phyloP scores from a whole-genome alignment of 345 rosid species.

The Boechera retrofracta region DNA sequence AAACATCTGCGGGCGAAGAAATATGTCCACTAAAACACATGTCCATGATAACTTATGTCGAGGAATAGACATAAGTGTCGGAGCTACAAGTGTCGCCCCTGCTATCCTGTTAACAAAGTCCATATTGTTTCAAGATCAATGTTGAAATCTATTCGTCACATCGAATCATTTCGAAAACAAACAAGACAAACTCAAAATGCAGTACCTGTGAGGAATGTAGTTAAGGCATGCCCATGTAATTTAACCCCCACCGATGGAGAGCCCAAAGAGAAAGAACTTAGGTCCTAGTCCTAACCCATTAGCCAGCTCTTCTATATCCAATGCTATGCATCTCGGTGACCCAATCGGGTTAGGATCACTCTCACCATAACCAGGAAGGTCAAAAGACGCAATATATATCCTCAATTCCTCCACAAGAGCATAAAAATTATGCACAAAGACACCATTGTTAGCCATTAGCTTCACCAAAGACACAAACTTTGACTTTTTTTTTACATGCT shows the following conservation, averaged over 20 bases:
- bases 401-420: conserved; percentile 52
- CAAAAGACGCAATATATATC: conserved; percentile 50
- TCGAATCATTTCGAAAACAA: not conserved
- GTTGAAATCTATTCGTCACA: not conserved
- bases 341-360: conserved; percentile 55
- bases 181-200: not conserved
- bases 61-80: not conserved
- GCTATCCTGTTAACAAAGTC: conserved; percentile 51
- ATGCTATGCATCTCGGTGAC: conserved; percentile 49
- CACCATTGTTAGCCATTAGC: not conserved
- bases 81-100: conserved; percentile 58
- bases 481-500: not conserved
- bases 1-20: too few species aligned
- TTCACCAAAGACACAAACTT: conserved; percentile 20
- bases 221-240: conserved; percentile 58
- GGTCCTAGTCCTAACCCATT: conserved; percentile 51
- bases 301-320: conserved; percentile 60
- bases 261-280: conserved; percentile 54
- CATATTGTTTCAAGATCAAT: conserved; percentile 1
- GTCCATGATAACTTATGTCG: too few species aligned
- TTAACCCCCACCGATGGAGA: conserved; percentile 58
- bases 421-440: conserved; percentile 40
- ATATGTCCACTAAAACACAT: too few species aligned
- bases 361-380: conserved; percentile 61
- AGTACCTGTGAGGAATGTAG: conserved; percentile 64